phyloP scores from a whole-genome alignment of 2,329 filamentous ascomycete genomes.

The Paramyrothecium roridum region DNA sequence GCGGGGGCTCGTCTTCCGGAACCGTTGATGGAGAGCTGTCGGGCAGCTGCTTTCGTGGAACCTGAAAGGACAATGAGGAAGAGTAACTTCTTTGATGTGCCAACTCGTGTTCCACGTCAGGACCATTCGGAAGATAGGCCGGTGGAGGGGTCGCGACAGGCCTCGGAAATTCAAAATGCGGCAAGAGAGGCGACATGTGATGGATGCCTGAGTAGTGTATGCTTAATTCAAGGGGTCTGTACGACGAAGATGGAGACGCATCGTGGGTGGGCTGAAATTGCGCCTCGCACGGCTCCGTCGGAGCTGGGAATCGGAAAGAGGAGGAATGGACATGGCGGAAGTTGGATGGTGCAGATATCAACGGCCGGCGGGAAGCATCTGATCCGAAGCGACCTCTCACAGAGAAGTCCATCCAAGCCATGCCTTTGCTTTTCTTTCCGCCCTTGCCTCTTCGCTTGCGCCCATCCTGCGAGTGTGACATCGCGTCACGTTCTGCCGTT shows the following conservation, averaged over 20 bases:
- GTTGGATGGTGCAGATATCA: conserved; percentile 57
- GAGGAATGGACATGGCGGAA: conserved; percentile 57
- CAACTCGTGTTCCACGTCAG: conserved; percentile 25
- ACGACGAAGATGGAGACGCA: conserved; percentile 27
- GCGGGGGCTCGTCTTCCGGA: conserved; percentile 21
- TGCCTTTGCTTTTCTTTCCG: conserved; percentile 18
- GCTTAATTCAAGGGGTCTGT: conserved; percentile 55
- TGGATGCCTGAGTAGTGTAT: conserved; percentile 37
- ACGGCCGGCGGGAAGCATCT: conserved; percentile 45
- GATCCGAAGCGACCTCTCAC: conserved; percentile 44
- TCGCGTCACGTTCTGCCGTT: conserved; percentile 18
- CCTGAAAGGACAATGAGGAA: conserved; percentile 54
- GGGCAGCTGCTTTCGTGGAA: conserved; percentile 42
- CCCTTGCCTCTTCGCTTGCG: conserved; percentile 11
- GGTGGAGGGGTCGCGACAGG: conserved; percentile 37
- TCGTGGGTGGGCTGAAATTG: conserved; percentile 17
- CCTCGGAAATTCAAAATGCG: conserved; percentile 42
- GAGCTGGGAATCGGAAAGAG: conserved; percentile 32
- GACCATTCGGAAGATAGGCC: conserved; percentile 25
- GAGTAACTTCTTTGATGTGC: conserved; percentile 39
- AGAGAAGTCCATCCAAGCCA: conserved; percentile 39
- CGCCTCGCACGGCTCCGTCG: neutral
- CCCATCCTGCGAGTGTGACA: conserved; percentile 10
- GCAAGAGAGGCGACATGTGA: conserved; percentile 53
- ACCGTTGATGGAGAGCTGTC: conserved; percentile 16